Evolutionary conservation across 2,329 filamentous ascomycete genomes (phyloP), one percentile per base, ranked within the genome.

Genomic region (Ceratocystis eucalypticola): DNA sequence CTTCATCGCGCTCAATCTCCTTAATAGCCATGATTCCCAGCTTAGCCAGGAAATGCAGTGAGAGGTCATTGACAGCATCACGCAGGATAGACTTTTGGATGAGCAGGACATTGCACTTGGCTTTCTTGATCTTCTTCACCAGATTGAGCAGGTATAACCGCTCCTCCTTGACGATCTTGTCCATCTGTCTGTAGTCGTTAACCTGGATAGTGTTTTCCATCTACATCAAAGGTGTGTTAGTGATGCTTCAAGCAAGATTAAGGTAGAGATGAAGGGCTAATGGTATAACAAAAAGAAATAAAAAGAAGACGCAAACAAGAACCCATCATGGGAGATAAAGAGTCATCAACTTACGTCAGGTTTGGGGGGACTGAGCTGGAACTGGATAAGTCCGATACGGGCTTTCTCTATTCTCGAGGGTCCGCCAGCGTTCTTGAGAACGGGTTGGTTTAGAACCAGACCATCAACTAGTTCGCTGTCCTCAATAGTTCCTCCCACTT

Each of bases 71-170:
- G 76, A 99, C 92, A 45, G 94, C 94, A 73, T 99, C 94, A 72
- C 94, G 87, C 68, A 99, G 85, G 72, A 99, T 99, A 15, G 93
- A 97, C 80, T 99, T 99, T 75, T 99, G 94, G 72, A 99, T 97
- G 71, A 99, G 82, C 57, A 97, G 86, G 55, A 99, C 94, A 73
- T 99, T 99, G 80, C 94, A 99, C 82, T 97, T 99, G 71, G 94
- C 92, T 83, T 97, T 99, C 80, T 97, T 96, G 78, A 99, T 99
- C 84, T 97, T 99, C 85, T 99, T 97, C 75, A 95, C 92, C 85
- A 99, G 89, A 81, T 97, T 97, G 68, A 99, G 84, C 70, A 99
- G 85, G 78, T 99, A 99, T 71, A 94, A 89, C 71, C 94, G 90
- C 81, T 99, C 94, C 79, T 99, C 94, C 80, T 99, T 99, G 72